Evolutionary conservation across 345 rosid species (phyloP).

Genomic region (Odontarrhena argentea): DNA sequence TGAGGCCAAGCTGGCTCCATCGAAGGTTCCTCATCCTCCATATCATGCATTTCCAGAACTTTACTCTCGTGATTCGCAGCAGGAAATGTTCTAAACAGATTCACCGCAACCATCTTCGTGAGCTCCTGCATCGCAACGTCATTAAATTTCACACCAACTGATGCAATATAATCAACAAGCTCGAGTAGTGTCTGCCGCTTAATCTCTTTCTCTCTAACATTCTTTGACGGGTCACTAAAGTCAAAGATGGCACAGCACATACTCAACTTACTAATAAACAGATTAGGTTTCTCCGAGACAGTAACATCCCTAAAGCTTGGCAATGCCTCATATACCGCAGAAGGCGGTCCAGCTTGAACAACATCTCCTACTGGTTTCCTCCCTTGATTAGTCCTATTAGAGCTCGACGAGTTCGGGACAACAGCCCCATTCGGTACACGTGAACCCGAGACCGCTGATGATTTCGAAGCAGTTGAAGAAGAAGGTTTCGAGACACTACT

Average conservation of each 20-base stretch:
- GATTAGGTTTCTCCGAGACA: slow-evolving; percentile 64
- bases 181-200: slow-evolving; percentile 76
- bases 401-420: slow-evolving; percentile 34
- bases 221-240: slow-evolving; percentile 65
- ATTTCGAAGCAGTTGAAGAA: slow-evolving; percentile 44
- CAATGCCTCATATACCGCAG: slow-evolving; percentile 59
- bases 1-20: slow-evolving; percentile 89
- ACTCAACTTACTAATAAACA: slow-evolving; percentile 59
- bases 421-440: slow-evolving; percentile 55
- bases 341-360: slow-evolving; percentile 44
- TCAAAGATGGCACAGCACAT: slow-evolving; percentile 71
- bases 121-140: slow-evolving; percentile 69
- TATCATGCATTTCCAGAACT: slow-evolving; percentile 63
- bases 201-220: slow-evolving; percentile 72
- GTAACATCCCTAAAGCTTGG: slow-evolving; percentile 81
- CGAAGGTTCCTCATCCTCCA: slow-evolving; percentile 81
- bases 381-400: slow-evolving; percentile 48
- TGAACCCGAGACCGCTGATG: slow-evolving; percentile 45
- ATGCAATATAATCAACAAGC: slow-evolving; percentile 72
- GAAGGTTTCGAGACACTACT: slow-evolving; percentile 35
- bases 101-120: slow-evolving; percentile 63
- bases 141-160: slow-evolving; percentile 62
- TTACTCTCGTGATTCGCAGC: slow-evolving; percentile 66
- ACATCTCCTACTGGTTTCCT: slow-evolving; percentile 43
- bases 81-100: slow-evolving; percentile 70